These are phyloP conservation scores for Cordyceps fumosorosea DNA, from an alignment of 2,329 filamentous ascomycete genomes.

Conservation along the genomic window DNA sequence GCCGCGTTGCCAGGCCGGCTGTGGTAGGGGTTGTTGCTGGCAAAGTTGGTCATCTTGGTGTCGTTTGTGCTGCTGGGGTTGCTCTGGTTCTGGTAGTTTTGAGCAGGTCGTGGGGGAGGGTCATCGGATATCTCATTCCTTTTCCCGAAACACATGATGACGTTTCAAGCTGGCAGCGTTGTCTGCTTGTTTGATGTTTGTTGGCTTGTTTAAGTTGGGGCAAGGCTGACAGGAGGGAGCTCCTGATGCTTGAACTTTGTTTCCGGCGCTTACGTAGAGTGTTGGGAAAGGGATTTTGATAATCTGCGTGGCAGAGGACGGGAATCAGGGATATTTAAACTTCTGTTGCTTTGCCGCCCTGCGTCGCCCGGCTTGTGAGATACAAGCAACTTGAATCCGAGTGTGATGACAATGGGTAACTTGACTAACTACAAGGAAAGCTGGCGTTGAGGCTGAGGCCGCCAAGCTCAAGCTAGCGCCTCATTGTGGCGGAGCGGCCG, in stretches of 20 bases:
- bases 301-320: background rate
- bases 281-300: background rate
- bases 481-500: background rate
- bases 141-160: conserved; percentile 43
- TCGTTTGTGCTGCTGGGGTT: conserved; percentile 14
- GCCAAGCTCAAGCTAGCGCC: background rate
- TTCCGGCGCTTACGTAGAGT: background rate
- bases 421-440: background rate
- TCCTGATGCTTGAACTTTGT: background rate
- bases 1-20: background rate
- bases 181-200: background rate
- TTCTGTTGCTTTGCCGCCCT: background rate
- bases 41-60: conserved; percentile 11
- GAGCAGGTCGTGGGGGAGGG: conserved; percentile 33
- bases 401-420: background rate
- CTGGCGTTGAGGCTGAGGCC: background rate
- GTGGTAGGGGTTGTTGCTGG: conserved; percentile 13
- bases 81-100: conserved; percentile 17
- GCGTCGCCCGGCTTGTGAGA: background rate
- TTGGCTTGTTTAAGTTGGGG: background rate
- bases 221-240: background rate
- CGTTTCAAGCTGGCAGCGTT: background rate
- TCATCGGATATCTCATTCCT: conserved; percentile 34
- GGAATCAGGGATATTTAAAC: background rate
- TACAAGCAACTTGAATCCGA: background rate